These are phyloP conservation scores for Dactylellina haptotyla DNA, from an alignment of 2,329 filamentous ascomycete genomes.

Conservation along the genomic window DNA sequence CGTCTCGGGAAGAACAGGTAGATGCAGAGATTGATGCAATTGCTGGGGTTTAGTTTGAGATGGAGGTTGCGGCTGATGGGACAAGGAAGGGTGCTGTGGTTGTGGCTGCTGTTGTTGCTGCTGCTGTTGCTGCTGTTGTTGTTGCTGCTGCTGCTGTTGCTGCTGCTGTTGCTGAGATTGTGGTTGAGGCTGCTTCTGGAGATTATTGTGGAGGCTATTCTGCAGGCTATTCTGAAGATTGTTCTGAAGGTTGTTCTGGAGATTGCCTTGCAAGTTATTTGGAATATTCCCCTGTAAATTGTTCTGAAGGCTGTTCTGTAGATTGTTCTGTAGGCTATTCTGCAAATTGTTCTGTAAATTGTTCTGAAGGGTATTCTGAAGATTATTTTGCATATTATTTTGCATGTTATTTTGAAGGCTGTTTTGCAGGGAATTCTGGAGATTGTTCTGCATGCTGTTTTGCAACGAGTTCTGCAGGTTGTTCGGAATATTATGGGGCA, in stretches of 20 bases:
- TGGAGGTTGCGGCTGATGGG: conserved; percentile 30
- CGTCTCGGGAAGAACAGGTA: conserved; percentile 43
- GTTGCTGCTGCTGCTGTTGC: conserved; percentile 19
- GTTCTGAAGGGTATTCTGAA: conserved; percentile 26
- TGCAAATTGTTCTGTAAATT: conserved; percentile 29
- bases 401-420: conserved; percentile 30
- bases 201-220: conserved; percentile 7
- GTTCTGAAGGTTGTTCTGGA: conserved; percentile 25
- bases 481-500: conserved; percentile 36
- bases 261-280: conserved; percentile 23
- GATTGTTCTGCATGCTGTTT: conserved; percentile 32
- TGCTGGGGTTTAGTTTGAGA: conserved; percentile 41
- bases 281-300: conserved; percentile 26
- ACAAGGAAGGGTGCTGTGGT: conserved; percentile 31
- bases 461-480: conserved; percentile 40
- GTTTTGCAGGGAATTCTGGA: conserved; percentile 36
- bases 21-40: conserved; percentile 40
- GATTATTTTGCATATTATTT: conserved; percentile 31
- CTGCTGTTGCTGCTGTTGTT: conserved; percentile 16
- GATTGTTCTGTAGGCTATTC: conserved; percentile 20
- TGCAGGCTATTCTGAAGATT: conserved; percentile 21
- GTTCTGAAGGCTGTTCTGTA: conserved; percentile 28
- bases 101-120: conserved; percentile 20
- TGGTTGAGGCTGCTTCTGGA: conserved; percentile 9
- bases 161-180: conserved; percentile 12